phyloP scores from a whole-genome alignment of 331 rosid genomes.

The Rhamnella rubrinervis region DNA sequence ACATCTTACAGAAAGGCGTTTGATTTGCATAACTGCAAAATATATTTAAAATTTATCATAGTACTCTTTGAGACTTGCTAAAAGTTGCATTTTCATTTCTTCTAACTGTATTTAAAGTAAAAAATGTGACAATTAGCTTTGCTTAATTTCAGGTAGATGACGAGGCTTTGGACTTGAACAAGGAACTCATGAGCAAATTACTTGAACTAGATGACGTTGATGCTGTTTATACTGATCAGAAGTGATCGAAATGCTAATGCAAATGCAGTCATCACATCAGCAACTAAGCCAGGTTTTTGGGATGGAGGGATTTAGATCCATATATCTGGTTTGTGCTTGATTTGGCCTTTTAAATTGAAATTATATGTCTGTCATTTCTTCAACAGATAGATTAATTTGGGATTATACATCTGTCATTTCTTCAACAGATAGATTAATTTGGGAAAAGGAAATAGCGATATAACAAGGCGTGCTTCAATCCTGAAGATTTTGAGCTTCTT shows the following conservation, averaged over 20 bases:
- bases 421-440: not conserved
- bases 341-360: constrained; percentile 8
- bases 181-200: constrained; percentile 73
- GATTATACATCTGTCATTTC: not conserved
- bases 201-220: constrained; percentile 97
- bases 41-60: not conserved
- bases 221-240: constrained; percentile 93
- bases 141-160: constrained; percentile 74
- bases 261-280: constrained; percentile 25
- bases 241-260: constrained; percentile 31
- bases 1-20: constrained; percentile 1
- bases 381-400: not conserved
- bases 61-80: not conserved
- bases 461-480: no score
- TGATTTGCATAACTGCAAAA: not conserved
- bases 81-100: not conserved
- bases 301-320: not conserved
- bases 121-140: constrained; percentile 9
- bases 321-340: constrained; percentile 6
- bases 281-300: constrained; percentile 22
- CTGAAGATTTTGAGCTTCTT: no score
- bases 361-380: not conserved
- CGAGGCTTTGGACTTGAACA: constrained; percentile 88
- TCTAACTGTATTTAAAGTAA: not conserved
- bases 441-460: not conserved